Evolutionary conservation across 257 asterid species (phyloP).

Genomic region (Solanum bulbocastanum): DNA sequence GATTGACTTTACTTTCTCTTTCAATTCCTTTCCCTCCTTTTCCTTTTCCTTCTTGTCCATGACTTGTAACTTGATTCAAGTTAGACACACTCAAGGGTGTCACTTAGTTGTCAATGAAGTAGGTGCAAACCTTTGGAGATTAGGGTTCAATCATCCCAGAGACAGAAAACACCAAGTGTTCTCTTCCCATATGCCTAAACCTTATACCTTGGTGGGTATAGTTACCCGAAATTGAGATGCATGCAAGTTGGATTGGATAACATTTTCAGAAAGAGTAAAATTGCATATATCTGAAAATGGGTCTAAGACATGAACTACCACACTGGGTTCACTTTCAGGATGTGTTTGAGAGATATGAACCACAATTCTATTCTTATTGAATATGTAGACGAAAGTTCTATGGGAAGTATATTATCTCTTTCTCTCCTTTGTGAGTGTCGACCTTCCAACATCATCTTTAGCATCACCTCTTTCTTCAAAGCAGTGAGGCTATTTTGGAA

Average conservation of each 20-base stretch:
- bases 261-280: not conserved
- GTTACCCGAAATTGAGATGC: not conserved
- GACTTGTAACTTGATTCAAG: not conserved
- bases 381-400: not conserved
- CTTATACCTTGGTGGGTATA: not conserved
- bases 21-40: not conserved
- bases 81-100: not conserved
- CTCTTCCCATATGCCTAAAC: not conserved
- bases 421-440: not conserved
- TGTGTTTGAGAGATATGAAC: not conserved
- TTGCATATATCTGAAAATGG: not conserved
- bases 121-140: not conserved
- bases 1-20: not conserved
- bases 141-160: not conserved
- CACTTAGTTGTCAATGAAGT: not conserved
- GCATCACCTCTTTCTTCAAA: not conserved
- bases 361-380: not conserved
- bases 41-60: not conserved
- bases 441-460: not conserved
- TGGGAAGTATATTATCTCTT: not conserved
- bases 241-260: not conserved
- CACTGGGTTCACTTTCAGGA: not conserved
- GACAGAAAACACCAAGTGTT: not conserved
- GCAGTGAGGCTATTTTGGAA: not conserved
- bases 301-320: not conserved